These are phyloP conservation scores for Metarhizium rileyi DNA, from an alignment of 2,329 filamentous ascomycete genomes.

Conservation along the genomic window DNA sequence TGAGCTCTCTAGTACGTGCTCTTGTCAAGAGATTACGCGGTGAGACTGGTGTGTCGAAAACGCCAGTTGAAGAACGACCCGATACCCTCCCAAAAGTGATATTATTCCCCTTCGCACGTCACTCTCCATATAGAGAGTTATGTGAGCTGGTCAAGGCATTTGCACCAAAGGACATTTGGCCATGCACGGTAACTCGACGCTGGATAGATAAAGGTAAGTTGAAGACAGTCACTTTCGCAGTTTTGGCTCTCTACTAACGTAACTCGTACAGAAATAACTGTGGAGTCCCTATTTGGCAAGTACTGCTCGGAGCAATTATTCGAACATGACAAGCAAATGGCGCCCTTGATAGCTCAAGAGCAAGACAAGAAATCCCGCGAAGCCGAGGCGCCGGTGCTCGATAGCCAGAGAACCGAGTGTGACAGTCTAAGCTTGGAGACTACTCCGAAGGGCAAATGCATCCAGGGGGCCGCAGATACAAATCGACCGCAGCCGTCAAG, in stretches of 20 bases:
- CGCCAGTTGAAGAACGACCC: neutral
- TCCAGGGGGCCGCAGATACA: neutral
- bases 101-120: slow-evolving; percentile 75
- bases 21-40: neutral
- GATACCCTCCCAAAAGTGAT: slow-evolving; percentile 31
- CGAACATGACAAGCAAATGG: slow-evolving; percentile 55
- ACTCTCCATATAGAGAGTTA: slow-evolving; percentile 78
- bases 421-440: neutral
- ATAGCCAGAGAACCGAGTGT: neutral
- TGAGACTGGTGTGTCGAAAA: neutral
- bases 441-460: neutral
- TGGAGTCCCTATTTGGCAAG: slow-evolving; percentile 61
- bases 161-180: slow-evolving; percentile 66
- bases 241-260: neutral
- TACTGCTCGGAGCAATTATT: slow-evolving; percentile 54
- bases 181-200: slow-evolving; percentile 62
- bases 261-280: slow-evolving; percentile 38
- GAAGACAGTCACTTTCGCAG: neutral
- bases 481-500: neutral
- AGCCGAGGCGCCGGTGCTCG: neutral
- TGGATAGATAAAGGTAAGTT: slow-evolving; percentile 48
- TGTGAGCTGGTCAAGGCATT: slow-evolving; percentile 60
- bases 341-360: slow-evolving; percentile 11
- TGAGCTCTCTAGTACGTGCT: slow-evolving; percentile 2
- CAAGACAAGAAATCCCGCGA: neutral